Evolutionary conservation across 1,284 basidiomycete genomes (phyloP).

Genomic region (Athelia sp.): DNA sequence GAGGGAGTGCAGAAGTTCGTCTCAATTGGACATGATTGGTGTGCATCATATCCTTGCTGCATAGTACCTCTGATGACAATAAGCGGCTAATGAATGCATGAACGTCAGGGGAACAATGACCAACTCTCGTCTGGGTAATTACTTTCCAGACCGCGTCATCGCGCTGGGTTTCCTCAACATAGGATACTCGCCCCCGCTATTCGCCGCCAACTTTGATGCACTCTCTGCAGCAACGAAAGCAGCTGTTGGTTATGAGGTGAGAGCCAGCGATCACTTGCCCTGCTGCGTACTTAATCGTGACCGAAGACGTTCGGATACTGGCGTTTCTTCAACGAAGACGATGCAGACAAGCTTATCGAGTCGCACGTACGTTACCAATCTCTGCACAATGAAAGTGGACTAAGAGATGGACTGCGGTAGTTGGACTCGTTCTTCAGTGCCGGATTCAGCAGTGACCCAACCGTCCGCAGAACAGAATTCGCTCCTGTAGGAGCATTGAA

Average conservation of each 20-base stretch:
- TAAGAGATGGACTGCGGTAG: constrained; percentile 21
- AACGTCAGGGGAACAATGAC: constrained; percentile 18
- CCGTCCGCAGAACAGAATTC: constrained; percentile 26
- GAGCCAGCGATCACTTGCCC: too few relatives aligned
- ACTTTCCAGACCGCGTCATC: constrained; percentile 17
- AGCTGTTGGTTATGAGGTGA: constrained; percentile 19
- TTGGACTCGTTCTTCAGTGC: constrained; percentile 27
- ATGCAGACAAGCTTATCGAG: constrained; percentile 21
- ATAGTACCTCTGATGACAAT: constrained; percentile 16
- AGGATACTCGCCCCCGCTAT: constrained; percentile 9
- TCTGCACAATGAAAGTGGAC: too few relatives aligned
- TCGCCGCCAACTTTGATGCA: constrained; percentile 3
- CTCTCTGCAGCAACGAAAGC: constrained; percentile 4
- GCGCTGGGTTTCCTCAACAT: constrained; percentile 19
- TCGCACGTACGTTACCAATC: constrained; percentile 14
- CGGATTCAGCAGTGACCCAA: constrained; percentile 25
- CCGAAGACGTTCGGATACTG: constrained; percentile 28
- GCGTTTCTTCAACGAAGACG: constrained; percentile 25
- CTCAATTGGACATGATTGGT: constrained; percentile 26
- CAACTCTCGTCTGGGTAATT: constrained; percentile 17
- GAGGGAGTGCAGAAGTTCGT: constrained; percentile 19
- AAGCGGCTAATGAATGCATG: constrained; percentile 8
- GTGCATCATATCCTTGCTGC: background rate
- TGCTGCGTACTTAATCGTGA: too few relatives aligned
- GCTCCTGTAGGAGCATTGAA: constrained; percentile 26